Conservation (phyloP, 116 monocot genomes). For the Papilionanthe hybrid region DNA sequence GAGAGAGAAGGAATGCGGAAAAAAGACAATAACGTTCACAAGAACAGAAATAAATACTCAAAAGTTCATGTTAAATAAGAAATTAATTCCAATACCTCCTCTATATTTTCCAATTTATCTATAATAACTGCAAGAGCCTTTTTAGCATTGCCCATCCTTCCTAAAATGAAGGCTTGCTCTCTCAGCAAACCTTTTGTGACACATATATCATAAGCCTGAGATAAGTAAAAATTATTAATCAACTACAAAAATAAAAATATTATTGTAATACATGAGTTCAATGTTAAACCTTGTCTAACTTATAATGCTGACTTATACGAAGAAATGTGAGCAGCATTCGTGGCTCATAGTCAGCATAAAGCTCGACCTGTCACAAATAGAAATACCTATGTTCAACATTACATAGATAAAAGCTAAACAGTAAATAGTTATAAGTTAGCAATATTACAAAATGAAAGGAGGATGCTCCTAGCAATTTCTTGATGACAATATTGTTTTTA, state of each 20-base stretch:
- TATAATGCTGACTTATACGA: constrained; percentile 90
- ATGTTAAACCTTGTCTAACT: constrained; percentile 76
- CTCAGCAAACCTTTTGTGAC: constrained; percentile 54
- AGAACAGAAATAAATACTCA: not conserved
- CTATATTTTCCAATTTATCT: constrained; percentile 86
- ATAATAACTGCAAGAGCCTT: constrained; percentile 83
- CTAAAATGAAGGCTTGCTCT: constrained; percentile 90
- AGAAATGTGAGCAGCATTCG: constrained; percentile 85
- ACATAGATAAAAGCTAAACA: not conserved
- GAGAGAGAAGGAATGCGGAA: too few relatives aligned
- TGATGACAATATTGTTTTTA: not conserved
- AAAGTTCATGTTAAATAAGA: not conserved
- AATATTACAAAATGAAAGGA: not conserved
- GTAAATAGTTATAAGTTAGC: not conserved
- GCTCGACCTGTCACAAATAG: constrained; percentile 58
- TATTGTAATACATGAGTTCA: not conserved
- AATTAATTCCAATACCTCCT: constrained; percentile 51
- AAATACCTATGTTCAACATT: not conserved
- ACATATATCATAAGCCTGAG: constrained; percentile 92
- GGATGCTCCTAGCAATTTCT: not conserved
- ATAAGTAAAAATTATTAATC: constrained; percentile 1
- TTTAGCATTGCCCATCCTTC: constrained; percentile 92
- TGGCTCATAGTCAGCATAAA: constrained; percentile 95
- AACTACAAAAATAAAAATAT: not conserved
- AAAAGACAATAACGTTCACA: too few relatives aligned